Evolutionary conservation across 345 rosid species (phyloP), one percentile per base, ranked within the genome.

Genomic region (Capsella bursapastoris): DNA sequence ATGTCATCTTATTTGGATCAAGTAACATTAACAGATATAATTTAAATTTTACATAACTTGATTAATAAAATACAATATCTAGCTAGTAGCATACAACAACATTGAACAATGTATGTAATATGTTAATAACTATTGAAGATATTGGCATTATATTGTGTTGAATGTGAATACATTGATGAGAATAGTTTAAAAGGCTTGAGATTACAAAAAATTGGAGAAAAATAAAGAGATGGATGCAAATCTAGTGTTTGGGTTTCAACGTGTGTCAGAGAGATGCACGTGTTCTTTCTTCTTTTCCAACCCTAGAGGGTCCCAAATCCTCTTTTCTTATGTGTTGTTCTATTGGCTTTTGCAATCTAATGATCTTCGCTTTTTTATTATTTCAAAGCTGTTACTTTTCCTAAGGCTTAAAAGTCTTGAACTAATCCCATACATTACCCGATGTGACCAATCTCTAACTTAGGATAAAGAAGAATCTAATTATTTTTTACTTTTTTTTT

Each of bases 231-330:
- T 12, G 47, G 57, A 65, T 59, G 57, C 43, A 58, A 64, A 22
- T 22, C 25, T 1, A 22, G 35, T 49, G 55, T 66, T 59, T 75
- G 68, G 14, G 61, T 58, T 75, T 75, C 78, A 75, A 75, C 68
- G 53, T 3, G 68, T 75, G 78, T 75, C 78, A 74, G 78, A 67
- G 67, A 29, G 28, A 50, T 59, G 78, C 78, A 74, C 78, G 78
- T 74, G 73, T 67, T 74, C 44, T 50, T 72, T 50, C 61, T 16
- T 66, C 66, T 57, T 74, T 73, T 47, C 57, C 77, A 35, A 44
- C 29, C 59, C 41, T 31, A 64, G 31, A 3, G 50, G 77, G 70
- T 22, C 70, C 32, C 47, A 35, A 52, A 38, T 5, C 28, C 34
- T 22, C 29, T 71, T 61, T 61, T 55, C 49, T 44, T 22, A 44